These are phyloP conservation scores for Entelexis sorbosivorans DNA, from an alignment of 1,139 yeast species.

Conservation along the genomic window DNA sequence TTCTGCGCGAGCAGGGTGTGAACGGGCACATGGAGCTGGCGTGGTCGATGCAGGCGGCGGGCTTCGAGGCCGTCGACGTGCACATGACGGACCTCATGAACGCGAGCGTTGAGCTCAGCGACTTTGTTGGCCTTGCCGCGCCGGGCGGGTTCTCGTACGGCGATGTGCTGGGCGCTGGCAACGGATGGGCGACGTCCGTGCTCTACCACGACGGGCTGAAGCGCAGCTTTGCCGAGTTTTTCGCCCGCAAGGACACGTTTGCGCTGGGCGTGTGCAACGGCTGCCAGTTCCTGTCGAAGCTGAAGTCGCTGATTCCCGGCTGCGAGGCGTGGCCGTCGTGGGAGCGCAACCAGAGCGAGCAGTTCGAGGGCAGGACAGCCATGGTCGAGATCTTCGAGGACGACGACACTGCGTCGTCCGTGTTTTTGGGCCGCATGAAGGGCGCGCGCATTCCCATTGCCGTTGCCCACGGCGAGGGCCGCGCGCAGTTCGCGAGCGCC, in stretches of 20 bases:
- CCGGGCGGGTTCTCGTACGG: slow-evolving; percentile 99
- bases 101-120: slow-evolving; percentile 62
- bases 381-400: slow-evolving; percentile 71
- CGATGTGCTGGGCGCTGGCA: slow-evolving; percentile 97
- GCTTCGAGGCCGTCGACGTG: slow-evolving; percentile 84
- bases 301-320: slow-evolving; percentile 85
- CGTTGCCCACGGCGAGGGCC: slow-evolving; percentile 98
- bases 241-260: slow-evolving; percentile 83
- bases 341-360: slow-evolving; percentile 85
- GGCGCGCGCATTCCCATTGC: slow-evolving; percentile 91
- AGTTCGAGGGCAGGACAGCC: slow-evolving; percentile 90
- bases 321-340: slow-evolving; percentile 95
- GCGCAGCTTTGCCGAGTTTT: slow-evolving; percentile 64
- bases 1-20: slow-evolving; percentile 96
- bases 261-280: slow-evolving; percentile 99
- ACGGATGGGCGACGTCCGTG: slow-evolving; percentile 99
- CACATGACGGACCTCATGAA: slow-evolving; percentile 88
- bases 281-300: slow-evolving; percentile 87
- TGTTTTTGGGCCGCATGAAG: slow-evolving; percentile 71
- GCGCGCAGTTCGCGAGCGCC: slow-evolving; percentile 53
- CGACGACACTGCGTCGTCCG: slow-evolving; percentile 36
- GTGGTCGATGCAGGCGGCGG: slow-evolving; percentile 90
- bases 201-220: slow-evolving; percentile 71
- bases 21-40: slow-evolving; percentile 99
- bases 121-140: slow-evolving; percentile 90